phyloP scores from a whole-genome alignment of 2,329 filamentous ascomycete species.

The Pseudogymnoascus sp. region DNA sequence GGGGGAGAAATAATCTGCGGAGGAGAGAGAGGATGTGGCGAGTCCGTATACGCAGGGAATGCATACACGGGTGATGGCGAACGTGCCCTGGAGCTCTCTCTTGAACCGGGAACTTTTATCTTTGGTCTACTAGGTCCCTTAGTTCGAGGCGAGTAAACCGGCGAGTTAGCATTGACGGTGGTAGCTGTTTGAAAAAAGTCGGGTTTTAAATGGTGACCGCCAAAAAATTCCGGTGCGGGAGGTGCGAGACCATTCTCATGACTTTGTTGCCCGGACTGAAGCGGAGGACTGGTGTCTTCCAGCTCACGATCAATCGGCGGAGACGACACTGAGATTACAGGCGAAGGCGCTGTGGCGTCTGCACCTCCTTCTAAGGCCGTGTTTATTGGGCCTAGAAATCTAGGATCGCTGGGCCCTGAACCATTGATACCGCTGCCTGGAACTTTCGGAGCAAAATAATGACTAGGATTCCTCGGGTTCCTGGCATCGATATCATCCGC shows the following conservation, averaged over 20 bases:
- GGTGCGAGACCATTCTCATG: conserved; percentile 37
- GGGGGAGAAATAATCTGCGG: neutral
- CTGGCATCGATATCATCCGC: conserved; percentile 20
- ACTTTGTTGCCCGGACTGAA: conserved; percentile 20
- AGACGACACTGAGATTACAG: conserved; percentile 21
- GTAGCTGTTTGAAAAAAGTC: conserved; percentile 24
- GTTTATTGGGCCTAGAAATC: neutral
- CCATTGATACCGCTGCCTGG: conserved; percentile 28
- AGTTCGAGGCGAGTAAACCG: conserved; percentile 17
- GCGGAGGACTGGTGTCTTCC: conserved; percentile 29
- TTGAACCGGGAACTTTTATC: conserved; percentile 26
- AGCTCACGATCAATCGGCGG: conserved; percentile 24
- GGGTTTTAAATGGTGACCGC: conserved; percentile 23
- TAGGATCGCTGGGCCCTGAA: conserved; percentile 29
- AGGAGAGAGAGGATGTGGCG: conserved; percentile 24
- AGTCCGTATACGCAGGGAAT: conserved; percentile 29
- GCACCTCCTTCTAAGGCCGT: conserved; percentile 16
- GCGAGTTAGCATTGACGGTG: conserved; percentile 10
- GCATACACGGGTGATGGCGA: conserved; percentile 24
- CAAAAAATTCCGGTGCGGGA: conserved; percentile 32
- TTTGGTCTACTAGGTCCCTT: conserved; percentile 18
- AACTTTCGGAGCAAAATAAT: conserved; percentile 23
- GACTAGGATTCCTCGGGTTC: conserved; percentile 19
- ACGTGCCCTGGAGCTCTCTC: conserved; percentile 24
- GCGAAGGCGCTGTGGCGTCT: conserved; percentile 28